Base-by-base conservation (phyloP, 2,329 filamentous ascomycete genomes). In the Tolypocladium cylindrosporum region DNA sequence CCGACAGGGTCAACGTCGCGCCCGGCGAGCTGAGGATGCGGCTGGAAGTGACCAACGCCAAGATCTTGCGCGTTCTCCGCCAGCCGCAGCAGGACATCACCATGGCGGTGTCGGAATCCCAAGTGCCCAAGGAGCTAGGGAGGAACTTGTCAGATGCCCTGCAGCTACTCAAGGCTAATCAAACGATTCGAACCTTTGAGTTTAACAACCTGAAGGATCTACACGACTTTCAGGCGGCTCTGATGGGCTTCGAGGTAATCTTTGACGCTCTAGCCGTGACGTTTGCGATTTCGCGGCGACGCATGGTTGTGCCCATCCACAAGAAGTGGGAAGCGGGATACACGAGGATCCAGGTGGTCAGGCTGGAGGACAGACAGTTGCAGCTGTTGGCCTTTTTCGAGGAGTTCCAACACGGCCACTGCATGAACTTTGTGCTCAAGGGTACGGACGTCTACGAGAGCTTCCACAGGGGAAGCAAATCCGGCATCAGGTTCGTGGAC, bases 261-360 rank as follows among this genome's bases (percentile, higher is more conserved):
- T 91, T 87, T 63, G 88, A 91, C 68, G 84, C 85, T 8, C 73
- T 89, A 56, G 90, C 90, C 7, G 78, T 81, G 9, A 85, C 84
- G 0, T 90, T 96, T 70, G 86, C 88, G 59, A 96, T 96, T 63
- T 86, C 91, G 1, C 85, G 91, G 37, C 85, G 90, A 54, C 84
- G 90, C 63, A 94, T 92, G 87, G 90, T 96, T 14, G 90, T 96
- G 19, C 90, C 90, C 0, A 93, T 96, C 63, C 89, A 95, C 75
- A 96, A 96, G 75, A 94, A 94, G 71, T 95, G 90, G 90, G 91
- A 95, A 68, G 89, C 91, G 2, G 84, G 80, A n/a, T 81, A 80
- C 42, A 90, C 90, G 10, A 85, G 92, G 41, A 78, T 96, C 9
- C 91, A 96, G 69, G 79, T 96, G 42, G 84, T 96, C 41, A 68